Conservation (phyloP, 2,329 filamentous ascomycete genomes). For the Cladophialophora immunda region DNA sequence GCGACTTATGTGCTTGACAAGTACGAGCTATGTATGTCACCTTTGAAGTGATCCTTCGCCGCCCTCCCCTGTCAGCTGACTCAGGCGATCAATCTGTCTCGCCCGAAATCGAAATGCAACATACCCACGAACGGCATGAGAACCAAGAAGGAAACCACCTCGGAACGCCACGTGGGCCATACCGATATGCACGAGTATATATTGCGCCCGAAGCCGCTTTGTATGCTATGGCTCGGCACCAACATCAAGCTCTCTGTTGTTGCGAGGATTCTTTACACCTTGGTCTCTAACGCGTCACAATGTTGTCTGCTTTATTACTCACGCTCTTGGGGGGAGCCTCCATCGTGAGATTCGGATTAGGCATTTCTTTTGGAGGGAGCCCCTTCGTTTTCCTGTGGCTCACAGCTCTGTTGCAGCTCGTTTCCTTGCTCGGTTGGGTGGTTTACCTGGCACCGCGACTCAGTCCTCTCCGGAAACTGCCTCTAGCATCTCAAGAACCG, state of each 20-base stretch:
- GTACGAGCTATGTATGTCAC: not conserved
- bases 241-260: not conserved
- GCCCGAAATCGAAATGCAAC: not conserved
- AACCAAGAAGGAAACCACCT: not conserved
- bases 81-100: not conserved
- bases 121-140: not conserved
- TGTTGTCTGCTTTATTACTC: not conserved
- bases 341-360: slow-evolving; percentile 16
- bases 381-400: slow-evolving; percentile 11
- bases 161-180: not conserved
- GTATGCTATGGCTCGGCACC: not conserved
- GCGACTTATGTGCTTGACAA: not conserved
- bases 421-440: slow-evolving; percentile 14
- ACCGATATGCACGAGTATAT: not conserved
- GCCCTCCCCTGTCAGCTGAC: not conserved
- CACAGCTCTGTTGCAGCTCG: slow-evolving; percentile 9
- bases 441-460: slow-evolving; percentile 31
- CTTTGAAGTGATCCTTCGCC: not conserved
- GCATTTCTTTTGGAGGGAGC: not conserved
- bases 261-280: not conserved
- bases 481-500: slow-evolving; percentile 24
- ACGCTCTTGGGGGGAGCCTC: slow-evolving; percentile 19
- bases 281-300: not conserved
- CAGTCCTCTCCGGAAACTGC: slow-evolving; percentile 43
- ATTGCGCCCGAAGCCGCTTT: not conserved